Evolutionary conservation across 768 basidiomycete species (phyloP).

Genomic region (Amanita exitialis): DNA sequence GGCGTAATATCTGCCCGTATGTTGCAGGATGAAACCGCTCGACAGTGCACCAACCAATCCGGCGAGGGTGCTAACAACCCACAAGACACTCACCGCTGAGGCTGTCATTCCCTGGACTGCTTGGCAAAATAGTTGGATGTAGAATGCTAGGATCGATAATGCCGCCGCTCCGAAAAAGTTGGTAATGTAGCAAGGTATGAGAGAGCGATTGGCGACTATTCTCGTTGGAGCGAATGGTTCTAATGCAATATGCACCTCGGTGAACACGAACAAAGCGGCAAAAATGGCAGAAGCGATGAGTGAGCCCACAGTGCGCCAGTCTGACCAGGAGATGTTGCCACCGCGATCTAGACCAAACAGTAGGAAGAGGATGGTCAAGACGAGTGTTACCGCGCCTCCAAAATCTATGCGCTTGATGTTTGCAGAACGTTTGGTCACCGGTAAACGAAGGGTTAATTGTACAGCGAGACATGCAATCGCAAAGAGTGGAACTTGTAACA

Average conservation of each 20-base stretch:
- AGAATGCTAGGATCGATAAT: conserved; percentile 36
- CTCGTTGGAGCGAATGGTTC: conserved; percentile 52
- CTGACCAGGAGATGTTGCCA: conserved; percentile 38
- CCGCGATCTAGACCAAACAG: conserved; percentile 49
- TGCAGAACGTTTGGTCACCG: conserved; percentile 24
- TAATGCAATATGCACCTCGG: conserved; percentile 39
- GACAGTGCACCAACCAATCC: conserved; percentile 38
- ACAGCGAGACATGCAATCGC: conserved; percentile 49
- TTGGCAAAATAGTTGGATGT: conserved; percentile 48
- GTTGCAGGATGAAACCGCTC: conserved; percentile 46
- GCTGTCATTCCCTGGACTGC: conserved; percentile 41
- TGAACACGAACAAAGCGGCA: conserved; percentile 27
- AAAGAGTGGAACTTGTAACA: conserved; percentile 49
- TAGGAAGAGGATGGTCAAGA: conserved; percentile 44
- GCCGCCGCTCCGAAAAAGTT: conserved; percentile 48
- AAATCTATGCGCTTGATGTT: conserved; percentile 59
- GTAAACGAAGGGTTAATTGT: conserved; percentile 42
- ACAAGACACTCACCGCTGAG: conserved; percentile 38
- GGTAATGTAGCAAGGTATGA: conserved; percentile 44
- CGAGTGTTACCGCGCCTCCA: conserved; percentile 42
- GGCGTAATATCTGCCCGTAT: conserved; percentile 46
- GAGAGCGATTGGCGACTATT: conserved; percentile 38
- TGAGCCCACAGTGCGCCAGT: conserved; percentile 25
- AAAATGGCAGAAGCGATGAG: conserved; percentile 23
- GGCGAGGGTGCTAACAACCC: conserved; percentile 36